Base-by-base conservation (phyloP, 148 eudicot species). In the Arbutus unedo region DNA sequence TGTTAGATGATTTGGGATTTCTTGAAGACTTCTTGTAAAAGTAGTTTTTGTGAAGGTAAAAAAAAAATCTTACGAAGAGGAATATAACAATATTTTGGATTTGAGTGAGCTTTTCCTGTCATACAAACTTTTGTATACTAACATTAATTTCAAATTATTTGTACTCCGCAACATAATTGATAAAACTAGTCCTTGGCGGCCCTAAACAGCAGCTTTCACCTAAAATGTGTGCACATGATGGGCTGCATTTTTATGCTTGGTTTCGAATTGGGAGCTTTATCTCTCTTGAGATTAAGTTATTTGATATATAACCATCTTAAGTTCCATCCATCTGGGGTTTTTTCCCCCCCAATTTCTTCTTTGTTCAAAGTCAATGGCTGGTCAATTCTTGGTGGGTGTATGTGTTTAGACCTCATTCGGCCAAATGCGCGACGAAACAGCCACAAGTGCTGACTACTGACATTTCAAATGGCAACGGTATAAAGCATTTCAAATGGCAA, bases 1-100 rank as follows among this genome's bases (percentile, higher is more conserved):
- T 67, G 85, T 55, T 59, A 87, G 86, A 74, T 86, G 76, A 84
- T 77, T 16, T 57, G 60, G 57, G 16, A 57, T 2, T 83, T 19
- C 47, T 43, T 83, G 81, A 49, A 19, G 15, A 9, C 21, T 5
- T 62, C 45, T 55, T 62, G 72, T 31, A 3, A 38, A 68, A 43
- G n/a, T 41, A 5, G 2, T 71, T 41, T 8, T 25, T 23, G 14
- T 25, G 14, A 8, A 0, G 16, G 75, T 71, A 71, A 15, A 71
- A 43, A 41, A 14, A 14, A 68, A 14, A 71, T 54, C 14, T 54
- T 5, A 54, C 57, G 13, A 54, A 54, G 75, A 41, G 4, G 75
- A 71, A 16, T 18, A 19, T 41, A 71, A 38, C 49, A 71, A 41
- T 16, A 15, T 19, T 43, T 71, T 71, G 49, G 47, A 8, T 41